These are phyloP conservation scores for Dactylellina parvicollis DNA, from an alignment of 2,329 filamentous ascomycete species.

Conservation along the genomic window DNA sequence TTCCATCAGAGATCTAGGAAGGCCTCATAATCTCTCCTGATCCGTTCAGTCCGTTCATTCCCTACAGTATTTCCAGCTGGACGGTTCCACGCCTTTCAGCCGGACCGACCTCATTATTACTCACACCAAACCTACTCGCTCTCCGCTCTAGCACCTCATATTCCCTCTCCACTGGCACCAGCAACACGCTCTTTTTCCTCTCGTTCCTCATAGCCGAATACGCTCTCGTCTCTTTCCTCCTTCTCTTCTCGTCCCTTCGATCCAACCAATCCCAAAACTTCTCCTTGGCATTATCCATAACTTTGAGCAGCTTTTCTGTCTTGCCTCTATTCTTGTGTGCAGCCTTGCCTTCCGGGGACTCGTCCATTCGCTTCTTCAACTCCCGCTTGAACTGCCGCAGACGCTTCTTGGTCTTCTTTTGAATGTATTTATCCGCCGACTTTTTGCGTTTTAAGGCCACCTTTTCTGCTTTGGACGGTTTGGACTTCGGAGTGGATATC, in stretches of 20 bases:
- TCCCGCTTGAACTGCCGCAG: constrained; percentile 17
- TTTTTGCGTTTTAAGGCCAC: constrained; percentile 5
- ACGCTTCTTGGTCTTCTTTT: constrained; percentile 31
- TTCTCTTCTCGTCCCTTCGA: constrained; percentile 22
- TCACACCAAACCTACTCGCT: constrained; percentile 4
- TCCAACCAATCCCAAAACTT: constrained; percentile 50
- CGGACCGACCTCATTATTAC: not conserved
- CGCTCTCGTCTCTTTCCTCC: constrained; percentile 10
- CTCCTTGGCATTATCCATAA: constrained; percentile 43
- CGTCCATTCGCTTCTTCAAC: constrained; percentile 22
- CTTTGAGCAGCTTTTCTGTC: constrained; percentile 25
- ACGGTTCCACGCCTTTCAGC: not conserved
- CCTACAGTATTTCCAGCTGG: no score
- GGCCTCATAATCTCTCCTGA: not conserved
- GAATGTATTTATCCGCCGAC: constrained; percentile 32
- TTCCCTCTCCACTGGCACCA: constrained; percentile 38
- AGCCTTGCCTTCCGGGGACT: constrained; percentile 15
- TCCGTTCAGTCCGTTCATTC: not conserved
- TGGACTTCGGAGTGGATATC: constrained; percentile 8
- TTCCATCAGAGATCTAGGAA: not conserved
- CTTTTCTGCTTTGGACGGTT: constrained; percentile 18
- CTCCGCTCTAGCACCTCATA: constrained; percentile 30
- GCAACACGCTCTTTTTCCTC: constrained; percentile 27
- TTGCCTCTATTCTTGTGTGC: constrained; percentile 16
- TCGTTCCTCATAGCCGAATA: constrained; percentile 29